phyloP scores from a whole-genome alignment of 495 filamentous ascomycete genomes.

The Xylaria acuta region DNA sequence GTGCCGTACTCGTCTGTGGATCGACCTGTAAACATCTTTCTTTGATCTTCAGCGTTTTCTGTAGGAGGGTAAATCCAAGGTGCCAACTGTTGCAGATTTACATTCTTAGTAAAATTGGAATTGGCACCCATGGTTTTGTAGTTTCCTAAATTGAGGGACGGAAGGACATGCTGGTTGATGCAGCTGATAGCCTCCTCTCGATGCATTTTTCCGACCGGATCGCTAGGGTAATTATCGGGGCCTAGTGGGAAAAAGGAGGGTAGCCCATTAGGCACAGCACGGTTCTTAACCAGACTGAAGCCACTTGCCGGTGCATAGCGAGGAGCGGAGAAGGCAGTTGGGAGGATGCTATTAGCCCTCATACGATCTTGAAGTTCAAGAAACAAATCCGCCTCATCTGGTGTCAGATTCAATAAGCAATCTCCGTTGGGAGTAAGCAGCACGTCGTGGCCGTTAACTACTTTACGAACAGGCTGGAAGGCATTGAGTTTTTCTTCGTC shows the following conservation, averaged over 20 bases:
- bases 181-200: slow-evolving; percentile 68
- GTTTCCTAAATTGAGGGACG: slow-evolving; percentile 53
- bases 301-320: slow-evolving; percentile 53
- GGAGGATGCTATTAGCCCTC: slow-evolving; percentile 47
- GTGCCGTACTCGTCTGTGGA: slow-evolving; percentile 33
- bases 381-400: slow-evolving; percentile 78
- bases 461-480: slow-evolving; percentile 58
- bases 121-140: slow-evolving; percentile 42
- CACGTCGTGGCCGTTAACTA: slow-evolving; percentile 56
- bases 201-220: slow-evolving; percentile 63
- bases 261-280: slow-evolving; percentile 62
- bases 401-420: slow-evolving; percentile 74
- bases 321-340: slow-evolving; percentile 56
- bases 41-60: slow-evolving; percentile 35
- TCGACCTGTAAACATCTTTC: slow-evolving; percentile 35
- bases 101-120: slow-evolving; percentile 39
- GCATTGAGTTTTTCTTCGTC: slow-evolving; percentile 55
- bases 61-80: slow-evolving; percentile 51
- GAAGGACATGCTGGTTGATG: slow-evolving; percentile 70
- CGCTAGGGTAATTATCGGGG: slow-evolving; percentile 49
- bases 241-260: slow-evolving; percentile 58
- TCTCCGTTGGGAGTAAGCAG: slow-evolving; percentile 81
- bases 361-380: slow-evolving; percentile 73
- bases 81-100: slow-evolving; percentile 46
- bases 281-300: slow-evolving; percentile 61